A percentile compares a stretch with the other conserved stretches of the same genome.
Evolutionary conservation across 306 rosid species (phyloP).

Genomic region (Prosopis cineraria): DNA sequence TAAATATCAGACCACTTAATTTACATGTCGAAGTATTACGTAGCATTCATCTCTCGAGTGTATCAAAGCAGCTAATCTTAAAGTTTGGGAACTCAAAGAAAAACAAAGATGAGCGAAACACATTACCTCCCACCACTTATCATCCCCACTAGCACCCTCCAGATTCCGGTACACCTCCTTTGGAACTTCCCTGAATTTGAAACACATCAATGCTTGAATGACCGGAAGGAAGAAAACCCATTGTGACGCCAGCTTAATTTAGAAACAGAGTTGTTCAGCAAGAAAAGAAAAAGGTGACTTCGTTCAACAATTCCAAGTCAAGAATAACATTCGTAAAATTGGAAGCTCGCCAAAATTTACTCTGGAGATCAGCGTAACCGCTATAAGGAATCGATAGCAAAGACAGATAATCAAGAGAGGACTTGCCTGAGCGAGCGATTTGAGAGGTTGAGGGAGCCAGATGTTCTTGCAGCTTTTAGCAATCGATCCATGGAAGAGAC

Average conservation of each 20-base stretch:
- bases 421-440: slow-evolving; percentile 81
- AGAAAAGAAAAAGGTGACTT: neutral
- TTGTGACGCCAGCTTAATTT: neutral
- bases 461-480: slow-evolving; percentile 83
- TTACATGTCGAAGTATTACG: neutral
- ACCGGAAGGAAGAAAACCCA: neutral
- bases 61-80: neutral
- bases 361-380: neutral
- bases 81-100: neutral
- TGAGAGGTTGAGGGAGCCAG: slow-evolving; percentile 96
- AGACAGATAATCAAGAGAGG: neutral
- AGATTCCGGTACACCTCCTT: slow-evolving; percentile 74
- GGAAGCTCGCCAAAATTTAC: neutral
- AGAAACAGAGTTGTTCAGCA: neutral
- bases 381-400: neutral
- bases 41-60: neutral
- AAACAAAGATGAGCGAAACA: neutral
- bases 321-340: neutral
- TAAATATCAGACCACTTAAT: neutral
- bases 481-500: slow-evolving; percentile 66
- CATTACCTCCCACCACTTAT: slow-evolving; percentile 97
- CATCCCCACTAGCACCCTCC: slow-evolving; percentile 62
- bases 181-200: slow-evolving; percentile 64
- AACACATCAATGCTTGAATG: slow-evolving; percentile 14
- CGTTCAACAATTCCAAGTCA: neutral